Conservation (phyloP, 75 land plant species). For the Cupressus sempervirens region DNA sequence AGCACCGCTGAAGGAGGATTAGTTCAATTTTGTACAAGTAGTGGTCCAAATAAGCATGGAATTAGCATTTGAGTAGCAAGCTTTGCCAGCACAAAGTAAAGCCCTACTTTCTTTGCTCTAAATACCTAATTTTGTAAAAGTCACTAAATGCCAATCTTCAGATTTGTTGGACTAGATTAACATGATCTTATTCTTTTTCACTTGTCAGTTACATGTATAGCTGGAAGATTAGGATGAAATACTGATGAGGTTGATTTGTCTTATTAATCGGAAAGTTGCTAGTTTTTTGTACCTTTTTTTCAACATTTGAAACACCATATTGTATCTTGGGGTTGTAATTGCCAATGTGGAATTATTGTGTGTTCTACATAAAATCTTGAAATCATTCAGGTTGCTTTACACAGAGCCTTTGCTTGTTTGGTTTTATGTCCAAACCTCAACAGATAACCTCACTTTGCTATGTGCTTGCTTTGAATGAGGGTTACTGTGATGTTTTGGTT, state of each 20-base stretch:
- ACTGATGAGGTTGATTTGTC: not conserved
- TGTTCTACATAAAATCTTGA: too few species aligned
- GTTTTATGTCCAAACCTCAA: not conserved
- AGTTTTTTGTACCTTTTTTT: not conserved
- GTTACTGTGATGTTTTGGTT: not conserved
- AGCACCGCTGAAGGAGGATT: not conserved
- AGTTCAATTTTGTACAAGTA: too few species aligned
- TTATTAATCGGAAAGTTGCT: not conserved
- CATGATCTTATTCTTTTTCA: not conserved
- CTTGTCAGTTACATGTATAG: not conserved
- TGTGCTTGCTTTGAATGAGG: not conserved
- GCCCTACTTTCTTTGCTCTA: not conserved
- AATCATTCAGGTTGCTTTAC: not conserved
- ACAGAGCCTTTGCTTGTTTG: not conserved
- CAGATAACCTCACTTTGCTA: not conserved
- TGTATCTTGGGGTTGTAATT: not conserved
- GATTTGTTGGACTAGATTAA: not conserved
- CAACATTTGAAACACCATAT: not conserved
- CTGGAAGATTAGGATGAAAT: not conserved
- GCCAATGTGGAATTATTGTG: not conserved
- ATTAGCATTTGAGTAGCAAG: too few species aligned
- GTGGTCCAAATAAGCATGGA: not conserved
- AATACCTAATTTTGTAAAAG: not conserved
- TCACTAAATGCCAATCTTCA: not conserved
- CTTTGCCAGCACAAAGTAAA: too few species aligned